Base-by-base conservation (phyloP, 2,329 filamentous ascomycete species). In the Clarireedia hainanense region DNA sequence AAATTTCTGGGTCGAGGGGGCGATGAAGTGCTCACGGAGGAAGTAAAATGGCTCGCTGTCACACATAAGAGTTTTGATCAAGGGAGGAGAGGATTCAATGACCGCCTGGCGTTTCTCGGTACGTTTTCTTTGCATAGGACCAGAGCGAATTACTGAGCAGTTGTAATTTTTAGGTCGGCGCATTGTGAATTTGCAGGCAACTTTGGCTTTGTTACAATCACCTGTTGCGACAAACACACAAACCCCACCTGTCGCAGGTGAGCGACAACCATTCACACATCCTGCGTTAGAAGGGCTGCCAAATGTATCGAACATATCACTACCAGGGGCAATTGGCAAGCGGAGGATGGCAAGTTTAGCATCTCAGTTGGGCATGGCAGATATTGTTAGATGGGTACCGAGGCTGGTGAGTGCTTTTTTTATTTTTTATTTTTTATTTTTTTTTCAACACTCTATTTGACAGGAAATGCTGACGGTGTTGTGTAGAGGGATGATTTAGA, bases 31-130 rank as follows among this genome's bases (percentile, higher is more conserved):
- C 77, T 99, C 57, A 85, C 87, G 2, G 91, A 96, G 15, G 92
- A 99, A 74, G 78, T 94, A 60, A 97, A 96, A 75, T 99, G 94
- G 94, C 76, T 97, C 67, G 91, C 91, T 30, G 83, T 99, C 55
- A 99, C 94, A 62, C 94, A 97, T 73, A 97, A 97, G 81, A 96
- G 91, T 73, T 97, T 96, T 68, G 92, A 99, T 70, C 91, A 97
- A 69, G 94, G 91, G 52, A 80, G 90, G 67, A 85, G 91, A 76
- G 92, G 92, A 1, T 96, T 92, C 75, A 99, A 99, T 71, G 92
- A 96, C 67, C 83, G 89, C 60, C 76, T 99, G 71, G 89, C 91
- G n/a, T 91, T 89, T 68, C 76, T 95, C 53, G 92, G 90, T 95
- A 80, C 57, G 75, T 67, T 20, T 40, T 42, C 42, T 12, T 23